Percentiles rank a stretch among this genome's conserved stretches.
Conservation (phyloP, 1,139 yeast genomes). For the Debaryomyces udenii region DNA sequence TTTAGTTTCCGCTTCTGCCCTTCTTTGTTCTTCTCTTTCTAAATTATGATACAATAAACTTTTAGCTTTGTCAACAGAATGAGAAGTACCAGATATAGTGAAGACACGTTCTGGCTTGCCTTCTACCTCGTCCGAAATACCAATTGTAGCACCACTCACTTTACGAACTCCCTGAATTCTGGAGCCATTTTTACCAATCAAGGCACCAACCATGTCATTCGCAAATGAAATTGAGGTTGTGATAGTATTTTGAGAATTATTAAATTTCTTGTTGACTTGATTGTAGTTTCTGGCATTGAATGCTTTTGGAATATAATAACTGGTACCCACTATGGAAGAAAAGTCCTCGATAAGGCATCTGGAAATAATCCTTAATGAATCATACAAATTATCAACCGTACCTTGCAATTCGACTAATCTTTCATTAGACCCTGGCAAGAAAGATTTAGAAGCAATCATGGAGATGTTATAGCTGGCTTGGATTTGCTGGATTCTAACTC, state of each 20-base stretch:
- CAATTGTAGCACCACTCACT: slow-evolving; percentile 77
- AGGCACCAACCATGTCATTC: slow-evolving; percentile 85
- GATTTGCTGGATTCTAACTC: slow-evolving; percentile 77
- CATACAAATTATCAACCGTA: slow-evolving; percentile 61
- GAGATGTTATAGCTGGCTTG: slow-evolving; percentile 73
- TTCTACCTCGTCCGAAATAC: slow-evolving; percentile 73
- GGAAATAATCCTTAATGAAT: slow-evolving; percentile 63
- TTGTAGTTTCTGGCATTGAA: slow-evolving; percentile 16
- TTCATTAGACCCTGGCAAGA: slow-evolving; percentile 82
- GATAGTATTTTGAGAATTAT: slow-evolving; percentile 13
- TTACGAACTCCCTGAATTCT: slow-evolving; percentile 87
- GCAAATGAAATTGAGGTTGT: slow-evolving; percentile 60
- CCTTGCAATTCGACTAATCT: slow-evolving; percentile 91
- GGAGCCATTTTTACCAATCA: slow-evolving; percentile 85
- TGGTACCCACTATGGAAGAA: slow-evolving; percentile 65
- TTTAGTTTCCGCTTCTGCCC: slow-evolving; percentile 35
- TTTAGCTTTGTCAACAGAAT: slow-evolving; percentile 71
- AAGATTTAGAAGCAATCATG: slow-evolving; percentile 87
- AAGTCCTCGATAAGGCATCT: slow-evolving; percentile 78
- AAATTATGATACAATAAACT: slow-evolving; percentile 70
- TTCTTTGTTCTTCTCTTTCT: slow-evolving; percentile 76
- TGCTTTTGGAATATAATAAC: slow-evolving; percentile 63
- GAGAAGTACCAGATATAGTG: slow-evolving; percentile 68
- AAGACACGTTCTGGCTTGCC: slow-evolving; percentile 68
- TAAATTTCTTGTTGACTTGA: slow-evolving; percentile 11